These are phyloP conservation scores for Haematococcus lacustris DNA, from an alignment of 139 green algal genomes.

Conservation along the genomic window DNA sequence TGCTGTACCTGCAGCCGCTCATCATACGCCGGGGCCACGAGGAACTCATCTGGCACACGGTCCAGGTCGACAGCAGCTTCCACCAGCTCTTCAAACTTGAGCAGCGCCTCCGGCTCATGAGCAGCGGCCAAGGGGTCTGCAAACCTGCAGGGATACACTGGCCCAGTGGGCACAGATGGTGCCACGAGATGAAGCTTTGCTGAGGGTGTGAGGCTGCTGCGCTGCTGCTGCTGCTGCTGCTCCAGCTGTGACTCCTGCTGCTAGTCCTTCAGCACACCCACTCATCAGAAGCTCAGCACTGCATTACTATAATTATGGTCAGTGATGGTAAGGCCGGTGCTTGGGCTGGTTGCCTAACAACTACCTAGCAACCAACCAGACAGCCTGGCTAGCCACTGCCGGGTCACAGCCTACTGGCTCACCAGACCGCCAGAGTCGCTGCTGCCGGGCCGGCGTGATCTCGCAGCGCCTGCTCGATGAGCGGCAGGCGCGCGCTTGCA, in stretches of 20 bases:
- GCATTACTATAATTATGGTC: too few species aligned
- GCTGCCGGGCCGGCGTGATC: conserved; percentile 51
- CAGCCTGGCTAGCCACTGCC: too few species aligned
- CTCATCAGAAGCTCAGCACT: too few species aligned
- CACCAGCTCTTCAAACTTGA: conserved; percentile 89
- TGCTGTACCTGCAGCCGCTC: too few species aligned
- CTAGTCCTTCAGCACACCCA: too few species aligned
- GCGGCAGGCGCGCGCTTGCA: conserved; percentile 62
- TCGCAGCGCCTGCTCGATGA: conserved; percentile 60
- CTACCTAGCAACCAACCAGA: too few species aligned
- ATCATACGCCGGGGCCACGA: conserved; percentile 75
- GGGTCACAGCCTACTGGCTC: too few species aligned
- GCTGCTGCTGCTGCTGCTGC: too few species aligned
- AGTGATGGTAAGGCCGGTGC: too few species aligned
- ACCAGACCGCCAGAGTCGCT: conserved; percentile 38
- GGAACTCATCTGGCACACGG: conserved; percentile 88
- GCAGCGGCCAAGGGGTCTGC: conserved; percentile 47
- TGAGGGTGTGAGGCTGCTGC: too few species aligned
- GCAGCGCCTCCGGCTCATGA: conserved; percentile 73
- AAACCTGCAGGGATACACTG: conserved; percentile 38
- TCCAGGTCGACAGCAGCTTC: conserved; percentile 90
- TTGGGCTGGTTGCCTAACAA: too few species aligned
- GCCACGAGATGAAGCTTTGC: not conserved
- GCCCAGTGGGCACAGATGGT: not conserved
- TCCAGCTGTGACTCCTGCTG: too few species aligned